These are phyloP conservation scores for Debaryomycetaceae sp. DNA, from an alignment of 1,139 yeast species.

Conservation along the genomic window DNA sequence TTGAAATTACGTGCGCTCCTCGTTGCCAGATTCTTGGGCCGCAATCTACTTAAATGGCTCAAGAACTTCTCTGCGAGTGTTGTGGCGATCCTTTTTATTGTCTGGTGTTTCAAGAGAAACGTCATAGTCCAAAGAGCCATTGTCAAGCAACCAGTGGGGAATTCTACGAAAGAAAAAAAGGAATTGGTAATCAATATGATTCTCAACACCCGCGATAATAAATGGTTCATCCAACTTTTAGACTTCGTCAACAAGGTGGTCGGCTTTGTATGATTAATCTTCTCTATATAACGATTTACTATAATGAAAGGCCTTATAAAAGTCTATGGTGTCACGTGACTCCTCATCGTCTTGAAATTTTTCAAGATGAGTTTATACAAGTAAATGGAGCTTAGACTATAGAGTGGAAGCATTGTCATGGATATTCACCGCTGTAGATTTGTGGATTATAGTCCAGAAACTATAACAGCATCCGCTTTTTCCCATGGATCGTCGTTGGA, in stretches of 20 bases:
- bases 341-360: conserved; percentile 8
- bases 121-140: conserved; percentile 39
- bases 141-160: conserved; percentile 29
- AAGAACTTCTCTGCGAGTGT: conserved; percentile 39
- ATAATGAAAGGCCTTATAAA: background rate
- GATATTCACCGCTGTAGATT: conserved; percentile 90
- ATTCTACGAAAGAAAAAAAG: conserved; percentile 21
- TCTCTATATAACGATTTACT: background rate
- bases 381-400: background rate
- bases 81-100: conserved; percentile 36
- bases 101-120: conserved; percentile 44
- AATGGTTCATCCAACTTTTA: conserved; percentile 44
- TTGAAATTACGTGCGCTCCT: conserved; percentile 21
- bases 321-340: conserved; percentile 1
- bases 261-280: conserved; percentile 30
- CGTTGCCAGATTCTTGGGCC: conserved; percentile 27
- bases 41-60: conserved; percentile 23
- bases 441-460: conserved; percentile 84
- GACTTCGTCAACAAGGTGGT: conserved; percentile 39
- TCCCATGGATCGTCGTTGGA: conserved; percentile 58
- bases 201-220: conserved; percentile 42
- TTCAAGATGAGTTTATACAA: conserved; percentile 12
- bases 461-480: conserved; percentile 80
- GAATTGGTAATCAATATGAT: conserved; percentile 46
- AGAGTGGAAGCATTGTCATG: conserved; percentile 29